Conservation (phyloP, 78 protist genomes). For the Salpingoeca rosetta region DNA sequence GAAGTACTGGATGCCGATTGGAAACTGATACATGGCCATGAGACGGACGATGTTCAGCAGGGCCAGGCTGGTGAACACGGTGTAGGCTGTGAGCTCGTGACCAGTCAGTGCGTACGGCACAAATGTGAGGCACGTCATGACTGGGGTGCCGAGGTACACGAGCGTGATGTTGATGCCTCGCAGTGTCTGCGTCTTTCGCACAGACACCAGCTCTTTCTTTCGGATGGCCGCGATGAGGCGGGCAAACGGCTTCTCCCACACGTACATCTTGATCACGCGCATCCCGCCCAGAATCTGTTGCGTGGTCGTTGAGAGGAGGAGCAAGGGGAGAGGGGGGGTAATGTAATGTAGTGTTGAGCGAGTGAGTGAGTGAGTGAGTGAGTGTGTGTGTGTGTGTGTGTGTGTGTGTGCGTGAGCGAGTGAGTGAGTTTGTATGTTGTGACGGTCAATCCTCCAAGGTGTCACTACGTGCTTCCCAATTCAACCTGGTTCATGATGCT, state of each 20-base stretch:
- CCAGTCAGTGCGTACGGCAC: neutral
- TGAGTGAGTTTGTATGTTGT: neutral
- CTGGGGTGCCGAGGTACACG: neutral
- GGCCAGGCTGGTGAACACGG: slow-evolving; percentile 1
- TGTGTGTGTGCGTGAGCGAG: neutral
- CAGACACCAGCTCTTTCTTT: neutral
- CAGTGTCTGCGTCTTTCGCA: neutral
- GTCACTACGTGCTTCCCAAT: neutral
- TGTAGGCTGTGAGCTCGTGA: neutral
- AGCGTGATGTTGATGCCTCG: neutral
- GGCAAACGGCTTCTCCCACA: slow-evolving; percentile 60
- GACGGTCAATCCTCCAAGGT: neutral
- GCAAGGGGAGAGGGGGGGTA: neutral
- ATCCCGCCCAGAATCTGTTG: slow-evolving; percentile 24
- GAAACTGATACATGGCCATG: neutral
- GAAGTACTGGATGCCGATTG: neutral
- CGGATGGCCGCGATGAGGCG: slow-evolving; percentile 8
- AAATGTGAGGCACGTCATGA: neutral
- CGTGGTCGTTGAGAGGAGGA: neutral
- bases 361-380: neutral
- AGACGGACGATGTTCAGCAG: slow-evolving; percentile 1
- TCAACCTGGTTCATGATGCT: neutral
- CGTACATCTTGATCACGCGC: slow-evolving; percentile 67
- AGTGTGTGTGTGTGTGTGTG: neutral
- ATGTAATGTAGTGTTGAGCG: neutral